These are phyloP conservation scores for barley (Hordeum vulgare) DNA, from an alignment of 176 grass and related monocot species.

Conservation along the genomic window DNA sequence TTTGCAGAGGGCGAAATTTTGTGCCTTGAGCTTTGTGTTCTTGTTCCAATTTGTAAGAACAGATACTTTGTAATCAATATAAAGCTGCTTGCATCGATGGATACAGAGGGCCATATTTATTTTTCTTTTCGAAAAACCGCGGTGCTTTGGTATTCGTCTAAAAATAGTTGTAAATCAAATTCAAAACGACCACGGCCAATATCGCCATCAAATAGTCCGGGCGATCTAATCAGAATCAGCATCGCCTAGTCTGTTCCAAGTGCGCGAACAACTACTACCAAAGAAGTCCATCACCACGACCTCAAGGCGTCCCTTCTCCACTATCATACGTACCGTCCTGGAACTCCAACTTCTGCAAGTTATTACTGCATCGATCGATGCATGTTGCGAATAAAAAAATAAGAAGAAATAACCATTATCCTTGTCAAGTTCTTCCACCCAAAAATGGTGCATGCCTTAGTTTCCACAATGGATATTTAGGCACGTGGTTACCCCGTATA, in stretches of 20 bases:
- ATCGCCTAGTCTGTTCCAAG: not conserved
- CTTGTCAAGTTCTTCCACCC: constrained; percentile 3
- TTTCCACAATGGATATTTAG: not conserved
- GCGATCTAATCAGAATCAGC: not conserved
- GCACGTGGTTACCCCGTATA: constrained; percentile 18
- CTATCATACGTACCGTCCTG: not conserved
- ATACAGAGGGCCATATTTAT: not conserved
- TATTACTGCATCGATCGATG: constrained; percentile 1
- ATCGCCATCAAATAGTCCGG: too few relatives aligned
- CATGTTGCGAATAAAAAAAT: not conserved
- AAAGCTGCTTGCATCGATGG: not conserved
- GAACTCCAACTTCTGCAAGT: not conserved
- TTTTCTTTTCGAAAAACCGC: not conserved
- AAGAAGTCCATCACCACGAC: not conserved
- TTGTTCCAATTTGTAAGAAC: not conserved
- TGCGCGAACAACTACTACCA: not conserved
- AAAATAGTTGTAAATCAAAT: not conserved
- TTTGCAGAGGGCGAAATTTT: too few relatives aligned
- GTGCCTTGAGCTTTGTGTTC: not conserved
- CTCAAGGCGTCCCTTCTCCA: not conserved
- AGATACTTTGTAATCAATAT: not conserved
- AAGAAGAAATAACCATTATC: not conserved
- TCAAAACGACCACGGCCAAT: not conserved
- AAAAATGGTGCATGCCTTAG: not conserved
- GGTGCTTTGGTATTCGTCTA: not conserved